Evolutionary conservation across 139 green algal genomes (phyloP).

Genomic region (Axilococcus clingmanii): DNA sequence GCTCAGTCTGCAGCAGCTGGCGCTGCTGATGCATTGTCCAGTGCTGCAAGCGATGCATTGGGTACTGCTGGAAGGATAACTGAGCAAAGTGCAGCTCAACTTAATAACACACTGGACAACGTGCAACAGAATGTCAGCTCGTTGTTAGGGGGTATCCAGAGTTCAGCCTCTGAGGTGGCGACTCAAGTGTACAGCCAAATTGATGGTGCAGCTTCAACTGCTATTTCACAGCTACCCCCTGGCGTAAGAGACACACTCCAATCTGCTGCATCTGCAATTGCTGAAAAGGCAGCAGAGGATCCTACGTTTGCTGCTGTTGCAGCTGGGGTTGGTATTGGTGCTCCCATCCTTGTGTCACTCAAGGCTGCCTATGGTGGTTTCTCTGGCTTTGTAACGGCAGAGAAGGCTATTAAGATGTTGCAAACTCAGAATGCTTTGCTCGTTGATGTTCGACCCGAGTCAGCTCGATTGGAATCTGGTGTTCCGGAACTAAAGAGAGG

Average conservation of each 20-base stretch:
- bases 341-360: conserved; percentile 22
- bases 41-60: background rate
- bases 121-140: too few relatives aligned
- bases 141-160: too few relatives aligned
- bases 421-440: conserved; percentile 37
- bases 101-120: background rate
- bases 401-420: conserved; percentile 19
- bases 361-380: conserved; percentile 32
- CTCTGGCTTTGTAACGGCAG: conserved; percentile 25
- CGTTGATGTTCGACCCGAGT: conserved; percentile 42
- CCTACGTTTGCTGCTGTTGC: conserved; percentile 6
- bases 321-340: conserved; percentile 19
- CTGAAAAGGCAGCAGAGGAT: conserved; percentile 7
- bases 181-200: background rate
- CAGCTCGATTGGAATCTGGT: conserved; percentile 22
- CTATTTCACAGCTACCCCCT: background rate
- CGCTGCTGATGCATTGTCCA: background rate
- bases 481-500: conserved; percentile 37
- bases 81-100: background rate
- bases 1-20: background rate
- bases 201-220: background rate
- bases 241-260: background rate
- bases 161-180: background rate
- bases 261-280: background rate
- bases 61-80: background rate